Percentiles rank a stretch among this genome's conserved stretches.
Conservation (phyloP, 768 basidiomycete genomes). For the Mycena sanguinolenta region DNA sequence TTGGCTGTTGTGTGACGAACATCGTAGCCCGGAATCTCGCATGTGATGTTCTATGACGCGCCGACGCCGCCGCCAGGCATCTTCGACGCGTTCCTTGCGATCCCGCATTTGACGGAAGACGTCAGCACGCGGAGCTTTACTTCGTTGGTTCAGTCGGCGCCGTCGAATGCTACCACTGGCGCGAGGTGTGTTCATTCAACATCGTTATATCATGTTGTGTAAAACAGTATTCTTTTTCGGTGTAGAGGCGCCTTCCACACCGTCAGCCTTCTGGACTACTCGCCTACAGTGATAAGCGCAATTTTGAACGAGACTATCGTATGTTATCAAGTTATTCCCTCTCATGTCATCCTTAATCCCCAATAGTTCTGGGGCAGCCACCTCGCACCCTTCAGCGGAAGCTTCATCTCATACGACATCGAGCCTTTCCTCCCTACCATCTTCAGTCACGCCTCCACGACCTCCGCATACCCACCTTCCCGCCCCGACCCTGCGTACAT, state of each 20-base stretch:
- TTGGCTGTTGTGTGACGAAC: not conserved
- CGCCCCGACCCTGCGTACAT: slow-evolving; percentile 37
- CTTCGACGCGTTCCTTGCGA: slow-evolving; percentile 29
- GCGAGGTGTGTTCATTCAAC: slow-evolving; percentile 36
- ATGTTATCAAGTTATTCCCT: slow-evolving; percentile 13
- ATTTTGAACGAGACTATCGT: slow-evolving; percentile 60
- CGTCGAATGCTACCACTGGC: slow-evolving; percentile 50
- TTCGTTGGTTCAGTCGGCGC: slow-evolving; percentile 54
- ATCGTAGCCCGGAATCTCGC: slow-evolving; percentile 31
- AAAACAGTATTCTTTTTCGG: slow-evolving; percentile 31
- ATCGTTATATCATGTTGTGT: no score
- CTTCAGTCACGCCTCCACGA: slow-evolving; percentile 52
- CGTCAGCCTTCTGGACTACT: slow-evolving; percentile 54
- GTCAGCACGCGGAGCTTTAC: slow-evolving; percentile 56
- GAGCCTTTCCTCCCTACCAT: slow-evolving; percentile 64
- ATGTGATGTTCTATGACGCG: slow-evolving; percentile 41
- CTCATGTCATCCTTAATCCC: not conserved
- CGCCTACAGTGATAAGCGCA: slow-evolving; percentile 52
- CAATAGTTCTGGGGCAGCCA: slow-evolving; percentile 60
- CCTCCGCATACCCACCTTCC: slow-evolving; percentile 61
- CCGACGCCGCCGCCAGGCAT: slow-evolving; percentile 17
- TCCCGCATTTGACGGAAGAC: slow-evolving; percentile 48
- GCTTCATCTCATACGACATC: slow-evolving; percentile 61
- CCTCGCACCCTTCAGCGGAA: slow-evolving; percentile 46
- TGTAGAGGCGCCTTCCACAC: slow-evolving; percentile 56